Evolutionary conservation across 75 land plant genomes (phyloP).

Genomic region (Cunninghamia lanceolata): DNA sequence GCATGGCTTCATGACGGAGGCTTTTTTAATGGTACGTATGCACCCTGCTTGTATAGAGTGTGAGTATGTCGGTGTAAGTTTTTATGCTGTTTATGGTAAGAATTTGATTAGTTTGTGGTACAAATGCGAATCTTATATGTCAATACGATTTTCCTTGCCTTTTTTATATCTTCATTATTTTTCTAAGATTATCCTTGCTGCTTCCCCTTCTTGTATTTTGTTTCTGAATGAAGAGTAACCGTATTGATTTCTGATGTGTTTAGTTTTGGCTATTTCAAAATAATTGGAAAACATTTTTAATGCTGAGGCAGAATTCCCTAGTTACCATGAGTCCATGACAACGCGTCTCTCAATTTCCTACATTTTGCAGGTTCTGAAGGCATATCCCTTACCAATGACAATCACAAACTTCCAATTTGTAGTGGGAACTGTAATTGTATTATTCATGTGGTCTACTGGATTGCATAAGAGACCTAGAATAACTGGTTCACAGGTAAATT

Average conservation of each 20-base stretch:
- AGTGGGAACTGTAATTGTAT: slow-evolving; percentile 59
- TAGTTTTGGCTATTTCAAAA: neutral
- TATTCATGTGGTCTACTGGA: slow-evolving; percentile 73
- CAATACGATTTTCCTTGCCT: neutral
- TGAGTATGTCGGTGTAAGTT: neutral
- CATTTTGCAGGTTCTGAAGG: slow-evolving; percentile 78
- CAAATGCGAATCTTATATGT: neutral
- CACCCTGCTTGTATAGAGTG: neutral
- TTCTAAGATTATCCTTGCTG: neutral
- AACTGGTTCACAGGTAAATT: slow-evolving; percentile 58
- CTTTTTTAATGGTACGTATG: neutral
- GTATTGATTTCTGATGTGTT: neutral
- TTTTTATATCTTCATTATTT: neutral
- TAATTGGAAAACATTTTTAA: neutral
- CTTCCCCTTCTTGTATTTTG: neutral
- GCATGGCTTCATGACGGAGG: neutral
- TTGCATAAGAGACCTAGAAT: slow-evolving; percentile 73
- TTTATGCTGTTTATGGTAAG: neutral
- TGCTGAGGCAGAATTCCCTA: neutral
- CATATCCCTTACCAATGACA: slow-evolving; percentile 73
- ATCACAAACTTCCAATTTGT: slow-evolving; percentile 73
- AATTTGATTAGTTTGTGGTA: neutral
- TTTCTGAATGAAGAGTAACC: neutral
- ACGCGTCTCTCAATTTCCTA: neutral
- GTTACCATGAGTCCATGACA: neutral